Conservation (phyloP, 148 eudicot species). For the Euryodendron excelsum region DNA sequence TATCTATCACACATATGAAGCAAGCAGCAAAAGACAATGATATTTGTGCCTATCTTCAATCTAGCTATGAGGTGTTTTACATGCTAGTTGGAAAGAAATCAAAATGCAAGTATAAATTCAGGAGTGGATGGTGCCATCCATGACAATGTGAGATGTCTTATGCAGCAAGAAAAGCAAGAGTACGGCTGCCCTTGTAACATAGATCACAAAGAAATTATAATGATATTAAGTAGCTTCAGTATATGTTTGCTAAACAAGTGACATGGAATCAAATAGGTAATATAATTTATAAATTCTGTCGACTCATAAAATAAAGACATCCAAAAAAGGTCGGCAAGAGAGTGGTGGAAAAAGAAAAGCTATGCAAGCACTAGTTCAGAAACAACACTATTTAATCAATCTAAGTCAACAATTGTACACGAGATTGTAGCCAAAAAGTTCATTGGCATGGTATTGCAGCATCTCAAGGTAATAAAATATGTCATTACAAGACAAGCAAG, state of each 20-base stretch:
- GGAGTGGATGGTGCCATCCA: neutral
- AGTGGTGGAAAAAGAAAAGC: conserved; percentile 1
- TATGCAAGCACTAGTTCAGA: neutral
- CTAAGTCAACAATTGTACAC: conserved; percentile 13
- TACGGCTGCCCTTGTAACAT: neutral
- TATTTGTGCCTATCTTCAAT: neutral
- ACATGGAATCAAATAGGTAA: neutral
- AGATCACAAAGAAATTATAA: neutral
- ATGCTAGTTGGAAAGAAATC: neutral
- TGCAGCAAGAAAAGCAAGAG: conserved; percentile 9
- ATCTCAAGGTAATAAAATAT: neutral
- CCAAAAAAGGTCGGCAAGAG: neutral
- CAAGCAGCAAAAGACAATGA: neutral
- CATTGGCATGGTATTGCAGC: neutral
- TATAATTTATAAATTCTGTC: neutral
- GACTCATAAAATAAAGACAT: neutral
- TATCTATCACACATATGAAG: too few species aligned
- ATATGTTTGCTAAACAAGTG: neutral
- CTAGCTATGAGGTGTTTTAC: neutral
- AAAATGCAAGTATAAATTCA: neutral
- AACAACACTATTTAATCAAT: neutral
- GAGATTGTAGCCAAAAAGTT: neutral
- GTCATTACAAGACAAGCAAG: neutral
- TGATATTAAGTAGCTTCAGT: neutral
- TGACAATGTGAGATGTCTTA: neutral